Evolutionary conservation across 176 grass and related monocot genomes (phyloP).

Genomic region (Bonia amplexicaulis): DNA sequence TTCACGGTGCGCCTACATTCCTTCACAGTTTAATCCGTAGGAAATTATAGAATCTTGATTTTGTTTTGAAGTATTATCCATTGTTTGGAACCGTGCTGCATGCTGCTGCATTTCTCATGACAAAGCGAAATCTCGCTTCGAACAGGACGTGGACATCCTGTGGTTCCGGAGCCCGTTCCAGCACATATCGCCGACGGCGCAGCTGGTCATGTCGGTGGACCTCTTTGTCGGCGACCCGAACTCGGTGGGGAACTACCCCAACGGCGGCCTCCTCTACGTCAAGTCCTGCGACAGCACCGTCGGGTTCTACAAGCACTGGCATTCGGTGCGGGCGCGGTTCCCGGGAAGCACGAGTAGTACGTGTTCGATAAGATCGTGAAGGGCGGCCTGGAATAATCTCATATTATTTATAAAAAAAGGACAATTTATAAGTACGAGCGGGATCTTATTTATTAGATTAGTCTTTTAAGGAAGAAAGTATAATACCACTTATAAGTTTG

Average conservation of each 20-base stretch:
- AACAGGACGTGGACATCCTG: conserved; percentile 78
- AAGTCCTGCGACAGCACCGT: conserved; percentile 26
- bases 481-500: too few species aligned
- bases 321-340: conserved; percentile 34
- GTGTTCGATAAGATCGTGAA: conserved; percentile 77
- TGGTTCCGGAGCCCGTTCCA: conserved; percentile 70
- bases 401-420: too few species aligned
- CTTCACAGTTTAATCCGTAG: not conserved
- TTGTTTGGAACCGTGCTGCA: too few species aligned
- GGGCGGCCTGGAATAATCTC: conserved; percentile 2
- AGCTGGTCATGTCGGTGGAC: conserved; percentile 64
- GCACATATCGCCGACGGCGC: conserved; percentile 14
- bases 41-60: not conserved
- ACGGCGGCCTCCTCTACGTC: conserved; percentile 68
- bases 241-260: conserved; percentile 44
- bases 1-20: conserved; percentile 41
- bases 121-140: not conserved
- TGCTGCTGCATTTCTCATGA: not conserved
- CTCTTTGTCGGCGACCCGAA: conserved; percentile 42
- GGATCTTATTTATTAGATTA: too few species aligned
- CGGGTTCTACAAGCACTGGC: conserved; percentile 62
- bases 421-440: too few species aligned
- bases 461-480: too few species aligned
- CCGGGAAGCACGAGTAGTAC: conserved; percentile 58
- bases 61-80: not conserved